Evolutionary conservation across 768 basidiomycete species (phyloP), one percentile per base, ranked within the genome.

Genomic region (Leccinum barrowsii): DNA sequence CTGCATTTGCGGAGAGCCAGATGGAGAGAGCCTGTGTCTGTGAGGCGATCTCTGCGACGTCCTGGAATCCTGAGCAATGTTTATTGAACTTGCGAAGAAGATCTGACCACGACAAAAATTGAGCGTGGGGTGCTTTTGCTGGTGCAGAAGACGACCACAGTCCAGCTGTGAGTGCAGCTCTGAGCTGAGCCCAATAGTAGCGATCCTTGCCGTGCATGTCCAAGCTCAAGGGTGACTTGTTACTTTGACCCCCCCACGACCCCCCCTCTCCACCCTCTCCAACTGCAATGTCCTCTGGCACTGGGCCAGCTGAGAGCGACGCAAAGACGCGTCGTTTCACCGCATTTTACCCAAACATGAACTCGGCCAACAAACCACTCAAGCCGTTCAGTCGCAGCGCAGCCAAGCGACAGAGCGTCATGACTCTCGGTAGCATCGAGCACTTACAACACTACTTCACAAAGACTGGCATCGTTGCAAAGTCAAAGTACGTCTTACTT

Each of bases 361-460:
- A 85, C 70, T 77, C 86, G 7, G 68, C 78, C 12, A 88, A 86
- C 71, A 92, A 90, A 69, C 84, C 82, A 0, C 78, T 83, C 72
- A 94, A 93, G 28, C 90, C 92, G 2, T 95, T 94, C 80, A 90
- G 89, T 65, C 79, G 89, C 61, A 92, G 90, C 59, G 95, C 95
- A 0, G 92, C 92, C 4, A 96, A 94, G 75, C 84, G 95, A 46
- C 91, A 93, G 72, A 93, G 90, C 65, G 94, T 98, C 19, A 89
- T 95, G 85, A 85, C 92, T 0, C 75, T 98, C 17, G 94, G 94
- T n/a, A 94, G 92, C 70, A 98, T 98, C 64, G 90, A 96, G 70
- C 92, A 97, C 70, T 82, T 98, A 44, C 95, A 98, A 74, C 88
- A 94, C 67, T 95, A 94, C 70, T 98, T 95, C 67, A 92, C 90